Percentiles rank a stretch among this genome's conserved stretches.
Conservation (phyloP, 257 asterid genomes). For the Dorcoceras hygrometricum region DNA sequence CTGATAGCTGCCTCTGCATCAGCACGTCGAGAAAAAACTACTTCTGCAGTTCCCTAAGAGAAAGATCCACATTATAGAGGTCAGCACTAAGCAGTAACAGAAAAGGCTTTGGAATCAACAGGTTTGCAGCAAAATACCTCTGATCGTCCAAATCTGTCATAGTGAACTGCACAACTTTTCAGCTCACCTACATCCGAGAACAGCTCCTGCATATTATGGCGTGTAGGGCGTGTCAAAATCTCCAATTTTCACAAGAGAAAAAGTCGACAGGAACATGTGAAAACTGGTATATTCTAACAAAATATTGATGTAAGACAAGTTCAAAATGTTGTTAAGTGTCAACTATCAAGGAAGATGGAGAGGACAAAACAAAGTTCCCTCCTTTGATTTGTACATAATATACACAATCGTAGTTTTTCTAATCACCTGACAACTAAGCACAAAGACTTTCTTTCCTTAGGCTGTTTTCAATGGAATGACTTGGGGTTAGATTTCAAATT, state of each 20-base stretch:
- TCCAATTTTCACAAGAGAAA: constrained; percentile 6
- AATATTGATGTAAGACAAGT: neutral
- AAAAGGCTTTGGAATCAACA: neutral
- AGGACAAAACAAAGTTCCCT: neutral
- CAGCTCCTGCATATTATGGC: constrained; percentile 35
- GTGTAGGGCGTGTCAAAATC: constrained; percentile 4
- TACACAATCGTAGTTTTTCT: neutral
- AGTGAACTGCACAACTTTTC: constrained; percentile 39
- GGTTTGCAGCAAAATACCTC: constrained; percentile 34
- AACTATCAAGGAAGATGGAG: neutral
- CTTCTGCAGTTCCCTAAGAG: constrained; percentile 42
- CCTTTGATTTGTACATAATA: neutral
- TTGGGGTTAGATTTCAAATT: neutral
- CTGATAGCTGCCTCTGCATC: constrained; percentile 63
- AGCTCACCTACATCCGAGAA: constrained; percentile 51
- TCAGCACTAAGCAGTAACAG: too few species aligned
- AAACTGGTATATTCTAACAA: too few species aligned
- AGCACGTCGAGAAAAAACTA: constrained; percentile 53
- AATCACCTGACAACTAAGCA: neutral
- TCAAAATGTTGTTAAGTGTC: neutral
- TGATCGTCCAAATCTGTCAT: constrained; percentile 45
- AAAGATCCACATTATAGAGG: neutral
- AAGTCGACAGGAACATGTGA: neutral
- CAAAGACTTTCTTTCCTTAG: neutral
- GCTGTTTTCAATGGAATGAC: neutral